These are phyloP conservation scores for Termitomyces sp. DNA, from an alignment of 768 basidiomycete species.

Conservation along the genomic window DNA sequence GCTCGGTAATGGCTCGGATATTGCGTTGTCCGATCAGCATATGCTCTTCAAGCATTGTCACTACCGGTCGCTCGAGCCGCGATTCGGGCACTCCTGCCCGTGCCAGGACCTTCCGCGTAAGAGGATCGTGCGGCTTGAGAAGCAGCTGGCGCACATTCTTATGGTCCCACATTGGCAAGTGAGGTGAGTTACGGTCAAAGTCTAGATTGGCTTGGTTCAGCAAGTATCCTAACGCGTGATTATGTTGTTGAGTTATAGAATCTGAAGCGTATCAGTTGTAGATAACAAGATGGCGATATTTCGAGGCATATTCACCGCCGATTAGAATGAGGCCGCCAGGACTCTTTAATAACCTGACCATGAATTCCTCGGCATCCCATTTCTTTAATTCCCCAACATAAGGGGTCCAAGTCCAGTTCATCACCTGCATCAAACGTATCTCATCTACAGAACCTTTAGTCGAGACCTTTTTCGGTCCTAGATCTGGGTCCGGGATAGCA, in stretches of 20 bases:
- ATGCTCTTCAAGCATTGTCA: slow-evolving; percentile 27
- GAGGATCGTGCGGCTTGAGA: slow-evolving; percentile 20
- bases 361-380: slow-evolving; percentile 28
- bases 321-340: slow-evolving; percentile 26
- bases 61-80: slow-evolving; percentile 22
- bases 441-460: slow-evolving; percentile 19
- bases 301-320: slow-evolving; percentile 19
- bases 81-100: slow-evolving; percentile 25
- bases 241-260: slow-evolving; percentile 22
- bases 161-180: slow-evolving; percentile 19
- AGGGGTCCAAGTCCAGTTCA: slow-evolving; percentile 29
- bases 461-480: slow-evolving; percentile 5
- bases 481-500: slow-evolving; percentile 11
- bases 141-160: slow-evolving; percentile 23
- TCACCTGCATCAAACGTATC: slow-evolving; percentile 24
- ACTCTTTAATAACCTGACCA: slow-evolving; percentile 23
- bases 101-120: slow-evolving; percentile 18
- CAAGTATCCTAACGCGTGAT: slow-evolving; percentile 21
- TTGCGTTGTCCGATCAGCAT: slow-evolving; percentile 24
- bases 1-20: slow-evolving; percentile 23
- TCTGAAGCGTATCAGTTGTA: slow-evolving; percentile 9
- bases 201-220: slow-evolving; percentile 20
- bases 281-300: not conserved
- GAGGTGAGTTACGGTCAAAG: slow-evolving; percentile 18
- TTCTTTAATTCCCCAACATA: slow-evolving; percentile 17